These are phyloP conservation scores for Capsicum pubescens DNA, from an alignment of 257 asterid genomes.

Conservation along the genomic window DNA sequence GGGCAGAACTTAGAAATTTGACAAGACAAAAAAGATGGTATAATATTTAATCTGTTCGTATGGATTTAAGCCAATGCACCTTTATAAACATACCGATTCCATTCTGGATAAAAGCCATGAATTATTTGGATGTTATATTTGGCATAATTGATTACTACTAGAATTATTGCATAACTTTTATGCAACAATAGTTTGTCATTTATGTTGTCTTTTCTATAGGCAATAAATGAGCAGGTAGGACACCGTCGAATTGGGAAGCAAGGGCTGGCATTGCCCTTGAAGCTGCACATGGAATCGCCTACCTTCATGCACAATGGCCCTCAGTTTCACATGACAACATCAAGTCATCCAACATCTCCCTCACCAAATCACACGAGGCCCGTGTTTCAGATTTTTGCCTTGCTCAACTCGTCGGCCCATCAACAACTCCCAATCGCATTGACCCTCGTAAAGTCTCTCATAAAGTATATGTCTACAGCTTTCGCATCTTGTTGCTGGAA, in stretches of 20 bases:
- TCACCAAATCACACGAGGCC: constrained; percentile 45
- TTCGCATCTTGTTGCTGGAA: constrained; percentile 55
- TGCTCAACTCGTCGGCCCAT: constrained; percentile 50
- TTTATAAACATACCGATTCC: neutral
- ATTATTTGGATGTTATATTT: neutral
- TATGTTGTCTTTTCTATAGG: constrained; percentile 35
- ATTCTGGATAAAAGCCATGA: neutral
- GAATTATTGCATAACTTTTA: constrained; percentile 22
- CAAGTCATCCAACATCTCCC: constrained; percentile 59
- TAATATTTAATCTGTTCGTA: neutral
- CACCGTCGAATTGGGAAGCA: constrained; percentile 61
- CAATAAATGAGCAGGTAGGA: constrained; percentile 55
- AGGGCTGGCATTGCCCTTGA: constrained; percentile 52
- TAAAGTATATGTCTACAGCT: constrained; percentile 55
- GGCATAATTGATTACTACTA: neutral
- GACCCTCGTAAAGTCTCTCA: constrained; percentile 57
- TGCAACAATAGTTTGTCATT: constrained; percentile 16
- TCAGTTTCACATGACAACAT: constrained; percentile 57
- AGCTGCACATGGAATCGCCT: constrained; percentile 53
- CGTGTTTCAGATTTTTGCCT: constrained; percentile 60
- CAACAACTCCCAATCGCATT: constrained; percentile 49
- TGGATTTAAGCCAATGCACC: constrained; percentile 8
- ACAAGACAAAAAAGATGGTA: neutral
- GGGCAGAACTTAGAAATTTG: neutral
- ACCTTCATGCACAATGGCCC: constrained; percentile 55